phyloP scores from a whole-genome alignment of 1,284 basidiomycete species.

The Sporisorium reilianum region DNA sequence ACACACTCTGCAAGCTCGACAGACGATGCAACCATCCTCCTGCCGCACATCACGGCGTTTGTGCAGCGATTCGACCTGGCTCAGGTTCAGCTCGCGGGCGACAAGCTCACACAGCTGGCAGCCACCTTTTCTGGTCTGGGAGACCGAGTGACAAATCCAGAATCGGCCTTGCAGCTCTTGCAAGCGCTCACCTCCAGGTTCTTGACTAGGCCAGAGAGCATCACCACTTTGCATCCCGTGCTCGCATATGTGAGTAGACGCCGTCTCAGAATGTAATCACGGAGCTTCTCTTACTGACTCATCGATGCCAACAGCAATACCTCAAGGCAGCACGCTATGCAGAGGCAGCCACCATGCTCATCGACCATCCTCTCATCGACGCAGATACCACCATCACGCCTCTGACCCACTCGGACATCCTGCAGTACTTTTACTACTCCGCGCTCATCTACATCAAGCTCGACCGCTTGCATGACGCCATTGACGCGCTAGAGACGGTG shows the following conservation, averaged over 20 bases:
- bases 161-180: constrained; percentile 29
- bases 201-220: constrained; percentile 27
- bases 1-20: constrained; percentile 13
- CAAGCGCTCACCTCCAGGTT: constrained; percentile 30
- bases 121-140: constrained; percentile 17
- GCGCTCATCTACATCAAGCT: constrained; percentile 55
- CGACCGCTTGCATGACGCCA: constrained; percentile 40
- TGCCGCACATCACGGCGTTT: constrained; percentile 35
- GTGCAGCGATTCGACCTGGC: constrained; percentile 20
- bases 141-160: constrained; percentile 24
- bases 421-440: constrained; percentile 62
- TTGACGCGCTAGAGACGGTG: constrained; percentile 58
- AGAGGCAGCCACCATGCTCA: constrained; percentile 45
- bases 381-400: constrained; percentile 39
- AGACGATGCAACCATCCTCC: constrained; percentile 17
- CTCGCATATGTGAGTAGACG: constrained; percentile 41
- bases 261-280: background rate
- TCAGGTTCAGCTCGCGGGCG: constrained; percentile 31
- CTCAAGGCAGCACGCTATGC: constrained; percentile 48
- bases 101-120: constrained; percentile 39
- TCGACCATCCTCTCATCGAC: constrained; percentile 45
- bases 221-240: constrained; percentile 51
- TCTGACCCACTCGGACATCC: constrained; percentile 44
- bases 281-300: background rate
- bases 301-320: constrained; percentile 24